These are phyloP conservation scores for Astragalus glycyphyllos DNA, from an alignment of 306 rosid genomes.

Conservation along the genomic window DNA sequence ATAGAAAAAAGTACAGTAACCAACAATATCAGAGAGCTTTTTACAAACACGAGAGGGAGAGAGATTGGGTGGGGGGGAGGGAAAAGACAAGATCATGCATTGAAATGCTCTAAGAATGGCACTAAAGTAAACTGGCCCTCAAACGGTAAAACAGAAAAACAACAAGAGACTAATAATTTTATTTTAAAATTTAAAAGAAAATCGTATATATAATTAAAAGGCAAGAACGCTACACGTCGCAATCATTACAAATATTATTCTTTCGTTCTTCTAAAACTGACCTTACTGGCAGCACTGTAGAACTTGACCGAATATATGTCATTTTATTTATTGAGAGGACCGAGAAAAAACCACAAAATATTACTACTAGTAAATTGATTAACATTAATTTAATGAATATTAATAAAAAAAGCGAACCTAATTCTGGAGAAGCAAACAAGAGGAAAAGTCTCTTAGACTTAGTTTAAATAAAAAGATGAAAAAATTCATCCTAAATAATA, in stretches of 20 bases:
- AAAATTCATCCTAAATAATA: slow-evolving; percentile 29
- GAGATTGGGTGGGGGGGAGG: background rate
- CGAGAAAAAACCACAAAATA: slow-evolving; percentile 33
- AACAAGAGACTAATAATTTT: background rate
- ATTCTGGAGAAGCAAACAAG: slow-evolving; percentile 24
- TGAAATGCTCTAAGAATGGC: slow-evolving; percentile 14
- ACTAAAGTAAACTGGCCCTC: slow-evolving; percentile 12
- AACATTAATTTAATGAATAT: background rate
- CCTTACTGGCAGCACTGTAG: slow-evolving; percentile 54
- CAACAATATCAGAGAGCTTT: background rate
- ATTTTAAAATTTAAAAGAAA: no score
- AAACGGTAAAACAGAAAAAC: slow-evolving; percentile 26
- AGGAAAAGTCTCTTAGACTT: slow-evolving; percentile 13
- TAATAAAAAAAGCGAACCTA: slow-evolving; percentile 13
- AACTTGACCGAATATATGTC: slow-evolving; percentile 54
- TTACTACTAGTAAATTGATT: slow-evolving; percentile 33
- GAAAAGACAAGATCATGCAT: slow-evolving; percentile 27
- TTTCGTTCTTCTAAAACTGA: slow-evolving; percentile 54
- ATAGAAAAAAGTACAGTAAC: background rate
- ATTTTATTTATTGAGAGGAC: slow-evolving; percentile 49
- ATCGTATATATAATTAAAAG: slow-evolving; percentile 1
- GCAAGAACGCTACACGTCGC: slow-evolving; percentile 64
- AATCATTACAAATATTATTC: slow-evolving; percentile 70
- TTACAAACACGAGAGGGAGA: background rate
- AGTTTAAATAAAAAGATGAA: slow-evolving; percentile 25